Evolutionary conservation across 345 rosid species (phyloP).

Genomic region (Iberis pinnata): DNA sequence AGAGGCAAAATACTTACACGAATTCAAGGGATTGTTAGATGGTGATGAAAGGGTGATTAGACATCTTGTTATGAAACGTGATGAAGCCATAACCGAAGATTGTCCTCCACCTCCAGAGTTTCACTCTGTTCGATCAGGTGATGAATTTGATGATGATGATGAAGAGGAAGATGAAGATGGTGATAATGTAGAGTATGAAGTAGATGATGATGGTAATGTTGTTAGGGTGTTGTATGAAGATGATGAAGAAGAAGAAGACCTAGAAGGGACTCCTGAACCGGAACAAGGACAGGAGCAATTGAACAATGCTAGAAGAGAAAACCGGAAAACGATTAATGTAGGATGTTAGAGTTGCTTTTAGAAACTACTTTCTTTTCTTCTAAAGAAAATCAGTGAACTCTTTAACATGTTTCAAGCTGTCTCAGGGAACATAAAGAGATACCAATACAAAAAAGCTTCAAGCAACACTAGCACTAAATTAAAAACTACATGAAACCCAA

Average conservation of each 20-base stretch:
- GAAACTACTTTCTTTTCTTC: no score
- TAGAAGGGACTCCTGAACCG: conserved; percentile 11
- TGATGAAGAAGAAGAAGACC: conserved; percentile 19
- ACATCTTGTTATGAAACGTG: conserved; percentile 80
- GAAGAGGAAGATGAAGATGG: conserved; percentile 36
- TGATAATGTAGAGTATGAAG: conserved; percentile 25
- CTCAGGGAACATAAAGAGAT: no score
- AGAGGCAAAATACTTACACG: conserved; percentile 73
- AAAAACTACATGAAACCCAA: no score
- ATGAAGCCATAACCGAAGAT: conserved; percentile 63
- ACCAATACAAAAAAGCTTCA: no score
- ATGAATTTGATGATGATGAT: conserved; percentile 49
- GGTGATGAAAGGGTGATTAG: conserved; percentile 78
- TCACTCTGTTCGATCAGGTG: conserved; percentile 43
- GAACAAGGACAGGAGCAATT: conserved; percentile 17
- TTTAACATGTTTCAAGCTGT: no score
- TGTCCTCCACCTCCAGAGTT: conserved; percentile 88
- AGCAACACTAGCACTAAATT: no score
- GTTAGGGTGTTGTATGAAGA: conserved; percentile 32
- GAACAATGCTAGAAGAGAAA: conserved; percentile 10
- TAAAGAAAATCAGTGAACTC: no score
- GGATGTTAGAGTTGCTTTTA: conserved; percentile 17
- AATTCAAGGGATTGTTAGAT: conserved; percentile 73
- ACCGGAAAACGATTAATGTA: conserved; percentile 11
- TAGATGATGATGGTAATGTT: conserved; percentile 31